These are phyloP conservation scores for Penicillium sp. DNA, from an alignment of 2,329 filamentous ascomycete species.

Conservation along the genomic window DNA sequence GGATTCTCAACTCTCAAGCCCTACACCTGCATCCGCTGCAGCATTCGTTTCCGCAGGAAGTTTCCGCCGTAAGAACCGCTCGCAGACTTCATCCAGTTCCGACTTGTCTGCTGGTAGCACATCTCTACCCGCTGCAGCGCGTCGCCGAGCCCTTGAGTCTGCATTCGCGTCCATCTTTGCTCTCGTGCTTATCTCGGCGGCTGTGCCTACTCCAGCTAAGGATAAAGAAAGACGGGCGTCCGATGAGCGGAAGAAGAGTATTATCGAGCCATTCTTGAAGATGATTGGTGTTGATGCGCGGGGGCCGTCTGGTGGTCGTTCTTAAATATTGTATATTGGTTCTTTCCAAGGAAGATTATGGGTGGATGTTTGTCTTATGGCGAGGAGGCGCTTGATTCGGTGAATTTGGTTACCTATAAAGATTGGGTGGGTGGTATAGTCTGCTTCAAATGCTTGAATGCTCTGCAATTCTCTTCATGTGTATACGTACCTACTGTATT, in stretches of 20 bases:
- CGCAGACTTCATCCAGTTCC: conserved; percentile 21
- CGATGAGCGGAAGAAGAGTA: conserved; percentile 60
- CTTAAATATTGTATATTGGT: background rate
- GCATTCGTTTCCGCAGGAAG: conserved; percentile 29
- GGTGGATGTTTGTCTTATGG: background rate
- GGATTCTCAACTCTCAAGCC: conserved; percentile 8
- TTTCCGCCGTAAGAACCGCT: conserved; percentile 28
- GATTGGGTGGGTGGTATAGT: background rate
- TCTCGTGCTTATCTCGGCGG: conserved; percentile 55
- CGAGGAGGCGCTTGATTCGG: background rate
- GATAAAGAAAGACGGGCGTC: conserved; percentile 57
- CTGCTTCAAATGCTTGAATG: background rate
- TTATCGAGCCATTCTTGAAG: conserved; percentile 67
- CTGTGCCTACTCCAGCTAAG: conserved; percentile 35
- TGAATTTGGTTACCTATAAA: background rate
- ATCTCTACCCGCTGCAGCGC: conserved; percentile 42
- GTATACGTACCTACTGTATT: background rate
- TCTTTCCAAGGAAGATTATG: background rate
- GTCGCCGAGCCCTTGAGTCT: conserved; percentile 56
- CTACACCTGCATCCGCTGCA: conserved; percentile 22
- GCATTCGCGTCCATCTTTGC: conserved; percentile 64
- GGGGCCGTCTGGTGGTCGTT: conserved; percentile 31
- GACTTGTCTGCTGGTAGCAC: conserved; percentile 25
- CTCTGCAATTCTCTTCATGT: background rate
- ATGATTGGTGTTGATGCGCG: conserved; percentile 34